Evolutionary conservation across 345 rosid species (phyloP), one percentile per base, ranked within the genome.

Genomic region (Hirschfeldia incana): DNA sequence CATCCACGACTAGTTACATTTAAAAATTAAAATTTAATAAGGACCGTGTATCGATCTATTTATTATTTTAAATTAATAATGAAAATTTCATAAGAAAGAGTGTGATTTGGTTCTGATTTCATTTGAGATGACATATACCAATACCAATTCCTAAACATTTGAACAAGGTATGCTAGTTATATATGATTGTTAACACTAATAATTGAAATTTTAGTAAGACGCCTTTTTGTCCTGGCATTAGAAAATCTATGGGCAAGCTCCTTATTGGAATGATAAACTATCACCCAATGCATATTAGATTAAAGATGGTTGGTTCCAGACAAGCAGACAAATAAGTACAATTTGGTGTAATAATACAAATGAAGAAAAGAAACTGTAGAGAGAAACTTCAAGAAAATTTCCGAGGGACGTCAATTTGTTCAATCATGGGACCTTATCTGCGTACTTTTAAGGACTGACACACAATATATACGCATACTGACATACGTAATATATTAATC

Each of bases 351-450:
- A 27, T 26, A 10, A 59, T 26, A 59, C 64, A 27, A 27, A 59
- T 27, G 29, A 59, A 27, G 7, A 59, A 59, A 59, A 8, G 12
- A 59, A 59, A 7, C 10, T 7, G 8, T 51, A 16, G 28, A 55
- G 5, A 55, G 60, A 55, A 59, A 59, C n/a, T 27, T 59, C 15
- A 59, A 59, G 64, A 59, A 58, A 59, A 17, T 57, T 57, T 17
- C 13, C 0, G 33, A 59, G 33, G 64, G 64, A 27, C 64, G 27
- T 59, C 64, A 59, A 59, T 27, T 59, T 59, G 33, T 59, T 59
- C 29, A 59, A 59, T 59, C 64, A 59, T 59, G 64, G 64, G 64
- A 59, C 64, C 64, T 29, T 59, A 59, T 59, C 27, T 59, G 64
- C 32, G 32, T 59, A 59, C 64, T 33, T 27, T 10, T 59, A 59